Evolutionary conservation across 345 rosid genomes (phyloP), one percentile per base, ranked within the genome.

Genomic region (Melastoma malabathricum): DNA sequence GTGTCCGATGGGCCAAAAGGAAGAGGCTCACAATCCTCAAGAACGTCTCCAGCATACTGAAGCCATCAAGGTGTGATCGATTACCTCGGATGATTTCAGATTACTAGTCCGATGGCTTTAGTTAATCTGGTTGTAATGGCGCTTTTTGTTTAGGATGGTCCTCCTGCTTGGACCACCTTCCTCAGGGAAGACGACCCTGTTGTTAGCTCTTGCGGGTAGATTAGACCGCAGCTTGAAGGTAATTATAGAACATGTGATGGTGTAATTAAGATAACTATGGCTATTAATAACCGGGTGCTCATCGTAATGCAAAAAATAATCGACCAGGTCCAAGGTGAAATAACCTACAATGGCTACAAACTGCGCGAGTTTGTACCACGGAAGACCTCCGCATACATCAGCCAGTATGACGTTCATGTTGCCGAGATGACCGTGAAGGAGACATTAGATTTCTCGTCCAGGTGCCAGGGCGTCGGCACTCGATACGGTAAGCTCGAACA

Each of bases 401-500:
- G 98, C 56, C 98, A 86, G 68, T 82, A 86, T 47, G 98, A 90
- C 64, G 87, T 82, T 64, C 98, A 90, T 57, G 64, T 79, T 2
- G 98, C 89, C 59, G 83, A 72, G 15, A 68, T 90, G 96, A 90
- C 96, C 0, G 96, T 90, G 6, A 83, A 75, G 75, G 98, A 90
- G 67, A 90, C 96, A 10, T 63, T 90, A 1, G 96, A 90, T 68
- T 90, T 90, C 69, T 90, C 96, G 2, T 92, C 96, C 13, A 77
- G 95, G 47, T 90, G 98, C 56, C 94, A 75, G 62, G 98, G 98
- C 12, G 83, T 84, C 45, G 98, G 98, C 9, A 72, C 75, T 12
- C 68, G 98, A 82, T 77, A 80, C 43, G 98, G 98, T 90, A 82
- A 53, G n/a, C n/a, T n/a, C n/a, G n/a, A n/a, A n/a, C n/a, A n/a